Evolutionary conservation across 2,329 filamentous ascomycete species (phyloP).

Genomic region (Cercospora berteroae): DNA sequence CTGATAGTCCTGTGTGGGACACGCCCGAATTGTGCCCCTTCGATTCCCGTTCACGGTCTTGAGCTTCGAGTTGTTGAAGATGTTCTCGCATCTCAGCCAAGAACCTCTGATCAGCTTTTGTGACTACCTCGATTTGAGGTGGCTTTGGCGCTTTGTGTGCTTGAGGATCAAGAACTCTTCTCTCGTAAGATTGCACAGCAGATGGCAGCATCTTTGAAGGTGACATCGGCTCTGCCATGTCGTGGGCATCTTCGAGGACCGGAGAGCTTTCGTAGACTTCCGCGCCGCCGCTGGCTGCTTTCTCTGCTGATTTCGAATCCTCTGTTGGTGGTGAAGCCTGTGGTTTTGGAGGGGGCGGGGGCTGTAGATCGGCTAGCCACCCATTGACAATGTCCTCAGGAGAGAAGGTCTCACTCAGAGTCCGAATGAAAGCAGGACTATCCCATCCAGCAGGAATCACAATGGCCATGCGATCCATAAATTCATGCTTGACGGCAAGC

Average conservation of each 20-base stretch:
- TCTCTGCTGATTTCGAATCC: slow-evolving; percentile 25
- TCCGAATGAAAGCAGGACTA: slow-evolving; percentile 94
- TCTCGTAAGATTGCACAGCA: slow-evolving; percentile 35
- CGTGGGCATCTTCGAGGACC: slow-evolving; percentile 25
- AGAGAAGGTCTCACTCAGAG: slow-evolving; percentile 87
- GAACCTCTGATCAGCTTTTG: slow-evolving; percentile 38
- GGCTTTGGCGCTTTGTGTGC: slow-evolving; percentile 30
- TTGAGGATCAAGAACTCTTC: slow-evolving; percentile 35
- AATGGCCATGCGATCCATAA: slow-evolving; percentile 72
- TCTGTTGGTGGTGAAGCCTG: slow-evolving; percentile 47
- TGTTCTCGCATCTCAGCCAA: slow-evolving; percentile 51
- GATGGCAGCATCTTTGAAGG: slow-evolving; percentile 28
- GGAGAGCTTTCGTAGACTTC: slow-evolving; percentile 34
- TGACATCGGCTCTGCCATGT: slow-evolving; percentile 18
- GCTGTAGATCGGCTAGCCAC: slow-evolving; percentile 55
- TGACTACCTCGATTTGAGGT: slow-evolving; percentile 37
- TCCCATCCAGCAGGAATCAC: slow-evolving; percentile 97
- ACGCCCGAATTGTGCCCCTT: slow-evolving; percentile 20
- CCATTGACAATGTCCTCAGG: slow-evolving; percentile 80
- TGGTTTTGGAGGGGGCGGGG: slow-evolving; percentile 55
- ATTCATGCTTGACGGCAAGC: slow-evolving; percentile 66
- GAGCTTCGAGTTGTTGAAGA: slow-evolving; percentile 69
- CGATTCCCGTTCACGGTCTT: slow-evolving; percentile 56
- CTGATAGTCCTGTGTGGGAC: slow-evolving; percentile 24
- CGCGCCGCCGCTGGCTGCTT: slow-evolving; percentile 27